Base-by-base conservation (phyloP, 2,329 filamentous ascomycete genomes). In the Alternaria longipes region DNA sequence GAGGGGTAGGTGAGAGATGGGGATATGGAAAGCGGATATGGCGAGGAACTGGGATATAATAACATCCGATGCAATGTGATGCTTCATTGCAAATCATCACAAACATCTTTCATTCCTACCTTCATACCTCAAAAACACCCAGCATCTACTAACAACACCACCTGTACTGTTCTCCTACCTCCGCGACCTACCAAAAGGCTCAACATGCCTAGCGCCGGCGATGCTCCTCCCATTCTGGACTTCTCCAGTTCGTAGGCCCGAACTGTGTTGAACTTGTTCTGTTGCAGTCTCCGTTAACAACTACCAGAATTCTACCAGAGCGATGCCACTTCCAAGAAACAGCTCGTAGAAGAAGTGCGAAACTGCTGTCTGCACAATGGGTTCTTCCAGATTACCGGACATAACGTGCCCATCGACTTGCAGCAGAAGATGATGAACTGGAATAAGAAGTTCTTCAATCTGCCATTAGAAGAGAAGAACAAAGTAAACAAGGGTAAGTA, bases 371-470 rank as follows among this genome's bases (percentile, higher is more conserved):
- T 73, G 16, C 68, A 75, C 60, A 76, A 76, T 69, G 81, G 82
- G 20, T 83, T 83, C 69, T 83, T 83, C 67, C 81, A 83, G 56
- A 81, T 83, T 61, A 78, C 75, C 2, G 78, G 78, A 28, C 81
- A 83, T 54, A 69, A 74, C 1, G 75, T 83, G 6, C 76, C 81
- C 2, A 44, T 74, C 8, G 70, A 76, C 2, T 62, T 83, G 3
- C 80, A 82, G 54, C 65, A 76, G 3, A 67, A 69, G 7, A 76
- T 81, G 11, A 76, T 83, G 71, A 36, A 67, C 8, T 78, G 75
- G 63, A 77, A 77, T 18, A 79, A 79, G 54, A 71, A 74, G 11
- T 82, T 83, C 63, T 83, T 83, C 50, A 66, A 75, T 11, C 65
- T 82, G 2, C 68, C 76, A 0, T 64, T 79, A 12, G 80, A 81